Conservation (phyloP, 1,284 basidiomycete species). For the Omphalotus olearius region DNA sequence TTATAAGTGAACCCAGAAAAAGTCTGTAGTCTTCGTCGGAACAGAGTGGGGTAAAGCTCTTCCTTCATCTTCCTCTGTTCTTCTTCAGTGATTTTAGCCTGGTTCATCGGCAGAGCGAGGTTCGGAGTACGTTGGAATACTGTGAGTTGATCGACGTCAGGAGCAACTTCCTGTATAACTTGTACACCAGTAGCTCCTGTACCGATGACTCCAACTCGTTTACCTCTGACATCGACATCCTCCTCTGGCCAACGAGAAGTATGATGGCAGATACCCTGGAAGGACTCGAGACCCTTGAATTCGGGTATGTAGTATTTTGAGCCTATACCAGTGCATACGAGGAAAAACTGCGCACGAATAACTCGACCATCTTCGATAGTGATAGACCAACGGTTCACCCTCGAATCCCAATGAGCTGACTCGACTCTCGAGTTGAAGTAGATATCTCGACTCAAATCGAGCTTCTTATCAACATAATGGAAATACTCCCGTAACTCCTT, state of each 20-base stretch:
- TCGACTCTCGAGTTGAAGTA: slow-evolving; percentile 13
- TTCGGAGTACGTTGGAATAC: slow-evolving; percentile 28
- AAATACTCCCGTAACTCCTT: slow-evolving; percentile 14
- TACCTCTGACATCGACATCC: slow-evolving; percentile 20
- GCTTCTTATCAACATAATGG: slow-evolving; percentile 11
- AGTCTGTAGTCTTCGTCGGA: slow-evolving; percentile 20
- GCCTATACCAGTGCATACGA: slow-evolving; percentile 17
- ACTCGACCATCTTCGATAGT: slow-evolving; percentile 9
- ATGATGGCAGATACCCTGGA: slow-evolving; percentile 22
- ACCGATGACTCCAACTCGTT: slow-evolving; percentile 23
- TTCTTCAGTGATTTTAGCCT: slow-evolving; percentile 13
- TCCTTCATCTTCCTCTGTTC: slow-evolving; percentile 18
- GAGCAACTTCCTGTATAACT: slow-evolving; percentile 23
- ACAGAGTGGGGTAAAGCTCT: slow-evolving; percentile 18
- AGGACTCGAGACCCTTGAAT: slow-evolving; percentile 21
- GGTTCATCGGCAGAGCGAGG: slow-evolving; percentile 22
- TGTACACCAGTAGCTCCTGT: slow-evolving; percentile 24
- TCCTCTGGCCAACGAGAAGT: slow-evolving; percentile 21
- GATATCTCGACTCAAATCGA: slow-evolving; percentile 11
- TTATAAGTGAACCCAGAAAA: slow-evolving; percentile 20
- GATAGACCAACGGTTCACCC: slow-evolving; percentile 9
- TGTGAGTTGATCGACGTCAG: slow-evolving; percentile 20
- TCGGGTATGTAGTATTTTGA: slow-evolving; percentile 21
- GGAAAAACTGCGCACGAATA: slow-evolving; percentile 4
- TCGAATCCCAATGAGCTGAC: slow-evolving; percentile 12